These are phyloP conservation scores for Monosporozyma servazzii DNA, from an alignment of 805 yeast species.

Conservation along the genomic window DNA sequence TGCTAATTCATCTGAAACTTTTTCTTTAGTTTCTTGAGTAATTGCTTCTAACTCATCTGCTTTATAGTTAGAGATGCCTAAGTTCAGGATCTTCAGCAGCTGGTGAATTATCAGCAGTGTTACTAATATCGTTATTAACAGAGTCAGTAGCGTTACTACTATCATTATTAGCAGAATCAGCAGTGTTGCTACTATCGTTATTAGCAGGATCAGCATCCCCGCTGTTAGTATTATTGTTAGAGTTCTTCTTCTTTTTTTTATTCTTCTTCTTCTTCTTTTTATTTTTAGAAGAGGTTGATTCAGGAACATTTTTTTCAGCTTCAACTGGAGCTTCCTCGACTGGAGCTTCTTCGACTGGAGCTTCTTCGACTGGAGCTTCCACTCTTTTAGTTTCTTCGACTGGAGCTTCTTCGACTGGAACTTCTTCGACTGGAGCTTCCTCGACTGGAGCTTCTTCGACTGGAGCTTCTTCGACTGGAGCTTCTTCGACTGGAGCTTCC, in stretches of 20 bases:
- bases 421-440: not conserved
- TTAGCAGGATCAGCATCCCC: not conserved
- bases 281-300: constrained; percentile 7
- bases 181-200: not conserved
- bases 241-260: constrained; percentile 24
- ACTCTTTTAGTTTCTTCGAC: not conserved
- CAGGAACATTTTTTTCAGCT: constrained; percentile 39
- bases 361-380: constrained; percentile 5
- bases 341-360: not conserved
- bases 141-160: not conserved
- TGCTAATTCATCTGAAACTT: constrained; percentile 14
- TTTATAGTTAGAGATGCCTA: constrained; percentile 23
- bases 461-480: constrained; percentile 4
- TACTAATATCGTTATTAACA: constrained; percentile 1
- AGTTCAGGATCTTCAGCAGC: constrained; percentile 17
- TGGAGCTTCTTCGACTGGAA: constrained; percentile 2
- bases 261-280: constrained; percentile 23
- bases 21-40: constrained; percentile 20
- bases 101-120: constrained; percentile 9
- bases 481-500: constrained; percentile 4
- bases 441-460: constrained; percentile 1
- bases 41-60: constrained; percentile 13
- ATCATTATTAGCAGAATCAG: too few relatives aligned
- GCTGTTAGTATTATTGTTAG: not conserved
- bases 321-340: not conserved